A percentile compares a stretch with the other conserved stretches of the same genome.
Conservation (phyloP, 2,329 filamentous ascomycete genomes). For the Pseudogymnoascus sp. region DNA sequence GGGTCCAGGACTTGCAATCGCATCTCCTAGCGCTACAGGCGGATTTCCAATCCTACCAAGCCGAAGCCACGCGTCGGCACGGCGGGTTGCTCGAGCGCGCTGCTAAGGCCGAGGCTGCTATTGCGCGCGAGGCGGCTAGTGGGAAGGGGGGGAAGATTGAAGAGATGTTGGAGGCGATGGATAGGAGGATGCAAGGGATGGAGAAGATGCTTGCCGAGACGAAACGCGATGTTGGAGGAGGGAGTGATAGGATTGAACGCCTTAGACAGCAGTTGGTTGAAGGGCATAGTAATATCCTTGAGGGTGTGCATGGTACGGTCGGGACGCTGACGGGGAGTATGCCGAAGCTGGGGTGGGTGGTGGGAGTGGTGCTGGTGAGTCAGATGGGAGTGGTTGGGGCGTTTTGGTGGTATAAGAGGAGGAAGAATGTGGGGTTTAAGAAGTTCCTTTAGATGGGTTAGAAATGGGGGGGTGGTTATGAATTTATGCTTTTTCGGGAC, state of each 20-base stretch:
- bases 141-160: slow-evolving; percentile 10
- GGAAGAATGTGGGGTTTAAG: slow-evolving; percentile 22
- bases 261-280: slow-evolving; percentile 1
- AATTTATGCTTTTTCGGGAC: neutral
- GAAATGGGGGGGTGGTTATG: neutral
- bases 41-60: slow-evolving; percentile 42
- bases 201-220: neutral
- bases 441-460: slow-evolving; percentile 24
- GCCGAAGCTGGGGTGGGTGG: slow-evolving; percentile 5
- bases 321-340: neutral
- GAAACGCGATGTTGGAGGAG: neutral
- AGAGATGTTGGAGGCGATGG: slow-evolving; percentile 8
- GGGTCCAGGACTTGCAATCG: slow-evolving; percentile 65
- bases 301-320: neutral
- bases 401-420: slow-evolving; percentile 26
- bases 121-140: slow-evolving; percentile 12
- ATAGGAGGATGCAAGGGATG: slow-evolving; percentile 5
- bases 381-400: slow-evolving; percentile 21
- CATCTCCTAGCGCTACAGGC: slow-evolving; percentile 56
- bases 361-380: slow-evolving; percentile 22
- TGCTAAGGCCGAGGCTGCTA: slow-evolving; percentile 13
- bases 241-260: neutral
- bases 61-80: slow-evolving; percentile 38
- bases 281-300: slow-evolving; percentile 4
- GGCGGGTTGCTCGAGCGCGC: slow-evolving; percentile 10